A percentile compares a stretch with the other conserved stretches of the same genome.
phyloP scores from a whole-genome alignment of 2,329 filamentous ascomycete species.

The Ascochyta lentis region DNA sequence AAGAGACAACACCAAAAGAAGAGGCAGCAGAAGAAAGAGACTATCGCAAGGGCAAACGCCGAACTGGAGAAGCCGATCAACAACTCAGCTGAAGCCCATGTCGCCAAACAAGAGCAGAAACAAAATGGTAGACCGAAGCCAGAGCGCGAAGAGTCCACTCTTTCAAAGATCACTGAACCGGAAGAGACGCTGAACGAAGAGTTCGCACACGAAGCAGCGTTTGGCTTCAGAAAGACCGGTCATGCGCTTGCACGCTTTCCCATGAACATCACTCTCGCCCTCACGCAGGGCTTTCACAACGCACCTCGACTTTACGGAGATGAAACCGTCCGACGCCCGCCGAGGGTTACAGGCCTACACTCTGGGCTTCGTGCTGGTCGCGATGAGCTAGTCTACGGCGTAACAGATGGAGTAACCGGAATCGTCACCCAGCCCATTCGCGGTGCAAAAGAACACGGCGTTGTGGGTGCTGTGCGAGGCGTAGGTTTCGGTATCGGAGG shows the following conservation, averaged over 20 bases:
- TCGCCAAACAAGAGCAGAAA: conserved; percentile 17
- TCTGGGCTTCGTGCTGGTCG: conserved; percentile 68
- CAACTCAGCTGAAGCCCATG: conserved; percentile 17
- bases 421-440: conserved; percentile 65
- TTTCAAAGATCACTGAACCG: conserved; percentile 44
- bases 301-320: conserved; percentile 74
- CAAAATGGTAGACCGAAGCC: conserved; percentile 25
- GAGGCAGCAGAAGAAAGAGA: conserved; percentile 35
- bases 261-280: conserved; percentile 65
- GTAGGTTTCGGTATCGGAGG: conserved; percentile 69
- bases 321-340: conserved; percentile 69
- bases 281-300: conserved; percentile 75
- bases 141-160: conserved; percentile 30
- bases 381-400: conserved; percentile 66
- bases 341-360: conserved; percentile 68
- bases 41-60: conserved; percentile 27
- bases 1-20: conserved; percentile 49
- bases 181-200: conserved; percentile 44
- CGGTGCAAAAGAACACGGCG: conserved; percentile 63
- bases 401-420: conserved; percentile 71
- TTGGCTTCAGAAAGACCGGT: conserved; percentile 60
- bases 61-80: conserved; percentile 2
- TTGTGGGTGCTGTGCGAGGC: conserved; percentile 60
- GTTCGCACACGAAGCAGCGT: conserved; percentile 58
- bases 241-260: conserved; percentile 63